Base-by-base conservation (phyloP, 208 protist genomes). In the Phytomonas francai region DNA sequence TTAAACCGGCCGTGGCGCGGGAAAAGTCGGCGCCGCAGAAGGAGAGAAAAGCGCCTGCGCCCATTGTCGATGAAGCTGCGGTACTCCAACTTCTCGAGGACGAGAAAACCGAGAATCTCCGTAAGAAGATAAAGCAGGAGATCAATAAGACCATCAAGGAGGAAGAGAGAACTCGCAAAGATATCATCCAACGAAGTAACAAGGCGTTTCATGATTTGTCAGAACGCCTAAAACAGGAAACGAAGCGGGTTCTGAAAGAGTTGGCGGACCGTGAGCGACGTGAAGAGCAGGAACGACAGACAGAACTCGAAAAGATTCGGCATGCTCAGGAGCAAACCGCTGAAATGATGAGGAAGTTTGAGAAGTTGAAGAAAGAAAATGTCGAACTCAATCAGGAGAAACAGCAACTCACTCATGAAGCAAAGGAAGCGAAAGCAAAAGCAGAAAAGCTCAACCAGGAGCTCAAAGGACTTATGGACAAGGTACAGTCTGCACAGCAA, bases 141-240 rank as follows among this genome's bases (percentile, higher is more conserved):
- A 86, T 96, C 39, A 76, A 62, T 68, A 90, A 90, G 71, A 79
- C 81, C 5, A 77, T 90, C 34, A 86, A 85, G 22, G 90, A 96
- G 25, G 87, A 93, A 67, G 90, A 96, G 33, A 84, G 83, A 73
- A 87, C 79, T 4, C 87, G 90, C n/a, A 96, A 93, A 71, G 88
- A 93, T 28, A 56, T 88, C n/a, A 62, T 60, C 7, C 87, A 93
- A 70, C 68, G 77, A 11, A 68, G 71, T n/a, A 79, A 58, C 31
- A 92, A 91, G 64, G 73, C 76, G 0, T 89, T 84, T 73, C 85
- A 93, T 65, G 86, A 96, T 59, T 67, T 92, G 30, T 63, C 62
- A 29, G 87, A 96, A 29, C 83, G 84, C 16, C 74, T 88, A 22
- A 81, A 79, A 39, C 73, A 79, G 56, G 90, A 96, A 34, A 85